A percentile compares a stretch with the other conserved stretches of the same genome.
These are phyloP conservation scores for Solanum paucissectum DNA, from an alignment of 257 asterid species.

Conservation along the genomic window DNA sequence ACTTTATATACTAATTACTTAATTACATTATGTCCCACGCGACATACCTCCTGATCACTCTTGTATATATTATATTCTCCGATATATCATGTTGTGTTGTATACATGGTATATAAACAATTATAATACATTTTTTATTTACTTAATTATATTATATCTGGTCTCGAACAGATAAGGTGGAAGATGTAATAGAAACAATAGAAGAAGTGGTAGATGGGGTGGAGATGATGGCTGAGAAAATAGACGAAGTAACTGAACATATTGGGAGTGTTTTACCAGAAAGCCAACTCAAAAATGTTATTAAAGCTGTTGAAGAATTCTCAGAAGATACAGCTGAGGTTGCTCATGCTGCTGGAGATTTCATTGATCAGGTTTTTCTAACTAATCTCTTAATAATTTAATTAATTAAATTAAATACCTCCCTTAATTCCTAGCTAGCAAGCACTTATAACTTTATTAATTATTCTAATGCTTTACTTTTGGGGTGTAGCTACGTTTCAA, in stretches of 20 bases:
- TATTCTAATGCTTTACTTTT: not conserved
- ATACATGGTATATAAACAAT: not conserved
- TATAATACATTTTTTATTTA: not conserved
- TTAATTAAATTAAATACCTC: not conserved
- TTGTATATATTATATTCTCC: too few species aligned
- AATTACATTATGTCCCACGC: too few species aligned
- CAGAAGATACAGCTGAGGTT: conserved; percentile 41
- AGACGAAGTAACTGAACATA: conserved; percentile 40
- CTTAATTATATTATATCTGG: not conserved
- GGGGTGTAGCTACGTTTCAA: not conserved
- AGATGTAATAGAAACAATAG: conserved; percentile 32
- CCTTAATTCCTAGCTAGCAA: not conserved
- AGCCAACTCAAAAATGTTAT: conserved; percentile 34
- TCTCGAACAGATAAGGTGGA: conserved; percentile 24
- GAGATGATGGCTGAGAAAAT: conserved; percentile 52
- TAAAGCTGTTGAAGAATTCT: conserved; percentile 27
- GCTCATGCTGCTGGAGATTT: conserved; percentile 40
- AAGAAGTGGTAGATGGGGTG: conserved; percentile 41
- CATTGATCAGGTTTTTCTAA: conserved; percentile 40
- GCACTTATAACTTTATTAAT: not conserved
- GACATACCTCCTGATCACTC: too few species aligned
- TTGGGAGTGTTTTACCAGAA: conserved; percentile 39
- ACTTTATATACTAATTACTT: too few species aligned
- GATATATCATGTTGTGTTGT: too few species aligned
- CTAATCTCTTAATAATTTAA: not conserved